Evolutionary conservation across 257 asterid species (phyloP), one percentile per base, ranked within the genome.

Genomic region (Dorcoceras hygrometricum): DNA sequence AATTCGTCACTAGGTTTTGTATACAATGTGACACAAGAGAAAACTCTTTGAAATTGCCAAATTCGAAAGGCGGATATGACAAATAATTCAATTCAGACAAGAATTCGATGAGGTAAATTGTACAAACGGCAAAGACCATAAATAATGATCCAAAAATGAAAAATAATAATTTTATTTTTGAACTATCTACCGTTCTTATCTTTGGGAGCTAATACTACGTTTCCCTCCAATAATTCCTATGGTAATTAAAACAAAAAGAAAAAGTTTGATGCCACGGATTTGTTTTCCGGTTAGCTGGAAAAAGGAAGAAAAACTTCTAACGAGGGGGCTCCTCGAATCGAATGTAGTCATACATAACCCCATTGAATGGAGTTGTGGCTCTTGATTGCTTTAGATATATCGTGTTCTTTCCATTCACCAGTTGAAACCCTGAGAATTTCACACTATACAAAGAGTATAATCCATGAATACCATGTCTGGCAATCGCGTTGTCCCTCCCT

Each of bases 381-480:
- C 75, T 76, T 10, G 85, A 48, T 71, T 86, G 95, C 48, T 20
- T 75, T 1, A 86, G 73, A 63, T 71, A 84, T 12, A 89, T 71
- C 1, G 70, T 66, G 61, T 86, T 89, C 39, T 10, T 73, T 55
- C 91, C 95, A 11, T 26, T n/a, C 0, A 27, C 25, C 58, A 89
- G 87, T 28, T 59, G 65, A 8, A 3, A 50, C 3, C 88, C 86
- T 12, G 63, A 9, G 51, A 89, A 27, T 12, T 55, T 18, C 4
- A 82, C 67, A 19, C 60, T 68, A 27, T 58, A 82, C 2, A 69
- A 26, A 74, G 78, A 79, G 57, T 84, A 83, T 56, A 74, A 55
- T 34, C 95, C 95, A 59, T 89, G 96, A 70, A 70, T 78, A 19
- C 91, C 95, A 63, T 89, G 96, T 53, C 96, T 78, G 12, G 96